phyloP scores from a whole-genome alignment of 768 basidiomycete species.

The Candolleomyces aberdarensis region DNA sequence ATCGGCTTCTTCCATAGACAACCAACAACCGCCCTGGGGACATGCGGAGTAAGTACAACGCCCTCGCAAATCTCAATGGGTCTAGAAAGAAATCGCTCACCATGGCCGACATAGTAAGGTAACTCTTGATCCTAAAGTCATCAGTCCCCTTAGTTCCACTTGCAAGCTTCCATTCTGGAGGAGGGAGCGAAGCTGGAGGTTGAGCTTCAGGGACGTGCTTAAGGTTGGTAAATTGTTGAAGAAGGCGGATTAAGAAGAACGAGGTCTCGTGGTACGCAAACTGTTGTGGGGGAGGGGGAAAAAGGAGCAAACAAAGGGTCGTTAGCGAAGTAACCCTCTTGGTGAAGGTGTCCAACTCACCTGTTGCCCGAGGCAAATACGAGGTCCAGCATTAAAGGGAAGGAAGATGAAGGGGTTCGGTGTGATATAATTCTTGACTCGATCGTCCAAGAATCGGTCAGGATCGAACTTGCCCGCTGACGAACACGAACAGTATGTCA shows the following conservation, averaged over 20 bases:
- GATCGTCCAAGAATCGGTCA: conserved; percentile 61
- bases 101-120: conserved; percentile 49
- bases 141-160: conserved; percentile 43
- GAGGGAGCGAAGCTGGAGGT: conserved; percentile 38
- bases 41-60: not conserved
- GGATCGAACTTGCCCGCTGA: conserved; percentile 60
- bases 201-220: conserved; percentile 44
- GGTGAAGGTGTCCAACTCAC: not conserved
- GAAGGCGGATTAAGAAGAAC: conserved; percentile 57
- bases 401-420: conserved; percentile 49
- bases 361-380: not conserved
- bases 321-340: no score
- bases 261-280: conserved; percentile 68
- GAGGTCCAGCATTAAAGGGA: not conserved
- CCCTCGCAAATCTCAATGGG: not conserved
- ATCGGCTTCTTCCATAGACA: conserved; percentile 21
- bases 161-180: conserved; percentile 38
- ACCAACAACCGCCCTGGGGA: conserved; percentile 25
- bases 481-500: no score
- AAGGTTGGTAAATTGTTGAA: conserved; percentile 52
- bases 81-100: conserved; percentile 5
- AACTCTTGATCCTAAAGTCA: conserved; percentile 39
- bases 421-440: conserved; percentile 49
- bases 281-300: conserved; percentile 20
- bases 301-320: no score